Evolutionary conservation across 305 asterid genomes (phyloP), one percentile per base, ranked within the genome.

Genomic region (Fraxinus xanthoxyloides): DNA sequence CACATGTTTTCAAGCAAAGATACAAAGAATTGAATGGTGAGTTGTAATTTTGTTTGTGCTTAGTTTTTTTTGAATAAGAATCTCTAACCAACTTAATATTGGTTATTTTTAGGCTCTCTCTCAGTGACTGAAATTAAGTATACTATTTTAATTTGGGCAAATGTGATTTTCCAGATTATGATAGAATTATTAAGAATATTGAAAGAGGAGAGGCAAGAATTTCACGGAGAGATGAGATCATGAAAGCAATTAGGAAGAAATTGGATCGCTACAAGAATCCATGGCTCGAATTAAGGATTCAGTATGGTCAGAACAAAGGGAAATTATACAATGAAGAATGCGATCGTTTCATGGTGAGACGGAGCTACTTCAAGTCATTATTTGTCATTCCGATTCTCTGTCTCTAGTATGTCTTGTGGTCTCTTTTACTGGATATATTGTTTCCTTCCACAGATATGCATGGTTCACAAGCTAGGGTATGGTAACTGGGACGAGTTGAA

Each of bases 401-500:
- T 7, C 32, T 24, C 21, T 31, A 46, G 72, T 12, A n/a, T 78
- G 46, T 80, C 40, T 24, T 30, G 43, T 19, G 35, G 26, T 31
- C 34, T 26, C 67, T 59, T 65, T 21, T 23, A 76, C 43, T n/a
- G 46, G 78, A 24, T 31, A 32, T 40, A 21, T 31, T 21, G 21
- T 7, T 31, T 6, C 75, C 65, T 72, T 77, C 9, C 12, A 32
- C 89, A 97, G 99, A 91, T 97, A 75, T 97, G 99, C 91, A 93
- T 92, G 98, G 94, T 93, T 84, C 98, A 94, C 92, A 97, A 95
- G 89, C 98, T 97, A 65, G 99, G 98, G 19, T 97, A 97, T 80
- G 99, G 99, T 35, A 97, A 97, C 85, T 97, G 99, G 99, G 99
- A 97, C 38, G 99, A 93, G 88, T 89, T 97, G 84, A 97, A 97